phyloP scores from a whole-genome alignment of 129 eudicot species.

The Erigeron canadensis region DNA sequence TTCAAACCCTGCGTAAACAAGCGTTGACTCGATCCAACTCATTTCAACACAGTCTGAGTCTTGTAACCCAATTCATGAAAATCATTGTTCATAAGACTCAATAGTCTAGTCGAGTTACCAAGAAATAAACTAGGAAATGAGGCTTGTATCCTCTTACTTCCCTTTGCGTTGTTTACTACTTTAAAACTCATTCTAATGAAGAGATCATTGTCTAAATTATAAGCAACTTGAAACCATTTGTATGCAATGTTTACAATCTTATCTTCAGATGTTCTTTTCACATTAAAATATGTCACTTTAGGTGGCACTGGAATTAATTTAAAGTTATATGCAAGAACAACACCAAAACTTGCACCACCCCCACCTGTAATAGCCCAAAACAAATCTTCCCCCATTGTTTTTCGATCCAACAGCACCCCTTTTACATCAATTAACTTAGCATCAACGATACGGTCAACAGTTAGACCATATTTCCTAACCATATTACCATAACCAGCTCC shows the following conservation, averaged over 20 bases:
- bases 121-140: slow-evolving; percentile 38
- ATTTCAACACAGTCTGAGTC: slow-evolving; percentile 30
- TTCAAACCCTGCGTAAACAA: slow-evolving; percentile 30
- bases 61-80: slow-evolving; percentile 40
- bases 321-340: slow-evolving; percentile 38
- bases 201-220: slow-evolving; percentile 33
- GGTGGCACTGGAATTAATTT: slow-evolving; percentile 45
- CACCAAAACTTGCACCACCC: slow-evolving; percentile 60
- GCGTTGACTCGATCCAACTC: slow-evolving; percentile 47
- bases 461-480: slow-evolving; percentile 46
- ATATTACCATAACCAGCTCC: slow-evolving; percentile 65
- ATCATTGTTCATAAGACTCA: slow-evolving; percentile 19
- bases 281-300: slow-evolving; percentile 35
- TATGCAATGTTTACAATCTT: slow-evolving; percentile 21
- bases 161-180: slow-evolving; percentile 12
- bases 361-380: slow-evolving; percentile 75
- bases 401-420: slow-evolving; percentile 41
- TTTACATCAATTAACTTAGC: slow-evolving; percentile 46
- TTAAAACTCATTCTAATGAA: slow-evolving; percentile 39
- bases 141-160: slow-evolving; percentile 10
- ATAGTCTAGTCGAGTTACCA: slow-evolving; percentile 33
- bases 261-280: slow-evolving; percentile 26
- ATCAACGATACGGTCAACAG: slow-evolving; percentile 43
- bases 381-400: slow-evolving; percentile 58
- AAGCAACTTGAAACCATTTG: slow-evolving; percentile 35